Percentiles rank a stretch among this genome's conserved stretches.
Evolutionary conservation across 1,139 yeast species (phyloP).

Genomic region (Candida dubliniensis): DNA sequence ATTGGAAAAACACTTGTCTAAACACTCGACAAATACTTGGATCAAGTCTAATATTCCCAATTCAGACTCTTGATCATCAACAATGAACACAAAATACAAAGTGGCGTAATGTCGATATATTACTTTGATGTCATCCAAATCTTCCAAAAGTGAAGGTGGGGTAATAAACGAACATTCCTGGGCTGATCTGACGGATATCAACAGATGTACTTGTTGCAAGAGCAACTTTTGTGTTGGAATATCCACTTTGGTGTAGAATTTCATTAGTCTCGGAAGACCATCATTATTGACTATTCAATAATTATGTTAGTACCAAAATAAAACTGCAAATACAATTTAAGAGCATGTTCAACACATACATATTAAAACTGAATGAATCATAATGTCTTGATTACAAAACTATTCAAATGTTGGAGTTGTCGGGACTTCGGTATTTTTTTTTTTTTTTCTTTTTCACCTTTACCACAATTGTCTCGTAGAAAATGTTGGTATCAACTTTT

Average conservation of each 20-base stretch:
- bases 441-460: conserved; percentile 1
- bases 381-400: conserved; percentile 19
- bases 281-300: conserved; percentile 71
- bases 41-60: conserved; percentile 90
- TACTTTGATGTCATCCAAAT: conserved; percentile 77
- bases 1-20: conserved; percentile 88
- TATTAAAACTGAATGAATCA: conserved; percentile 90
- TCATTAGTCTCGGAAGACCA: conserved; percentile 88
- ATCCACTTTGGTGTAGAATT: conserved; percentile 90
- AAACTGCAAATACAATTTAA: not conserved
- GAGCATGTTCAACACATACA: conserved; percentile 52
- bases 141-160: conserved; percentile 74
- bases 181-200: conserved; percentile 67
- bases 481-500: not conserved
- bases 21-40: conserved; percentile 94
- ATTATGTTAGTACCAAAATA: conserved; percentile 18
- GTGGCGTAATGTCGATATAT: conserved; percentile 96
- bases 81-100: conserved; percentile 88
- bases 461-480: too few relatives aligned
- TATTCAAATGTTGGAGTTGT: not conserved
- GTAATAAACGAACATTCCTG: conserved; percentile 79
- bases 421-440: not conserved
- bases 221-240: conserved; percentile 71
- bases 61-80: conserved; percentile 94
- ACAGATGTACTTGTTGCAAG: conserved; percentile 71